These are phyloP conservation scores for Cyclaneusma minus DNA, from an alignment of 2,329 filamentous ascomycete species.

Conservation along the genomic window DNA sequence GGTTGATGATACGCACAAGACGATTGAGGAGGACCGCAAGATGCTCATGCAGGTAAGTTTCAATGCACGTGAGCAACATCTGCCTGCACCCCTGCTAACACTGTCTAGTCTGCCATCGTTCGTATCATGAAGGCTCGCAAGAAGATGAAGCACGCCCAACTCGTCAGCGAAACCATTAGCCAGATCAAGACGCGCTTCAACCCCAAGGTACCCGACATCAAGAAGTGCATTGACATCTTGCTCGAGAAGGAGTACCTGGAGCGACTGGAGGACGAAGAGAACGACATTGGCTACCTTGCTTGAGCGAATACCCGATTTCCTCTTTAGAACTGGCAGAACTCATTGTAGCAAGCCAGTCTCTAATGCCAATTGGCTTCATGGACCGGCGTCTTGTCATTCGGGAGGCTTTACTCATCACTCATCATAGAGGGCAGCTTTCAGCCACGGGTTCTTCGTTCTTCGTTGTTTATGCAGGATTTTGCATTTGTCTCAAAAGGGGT, in stretches of 20 bases:
- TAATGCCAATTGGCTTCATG: no score
- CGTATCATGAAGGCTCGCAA: slow-evolving; percentile 99
- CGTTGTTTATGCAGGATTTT: no score
- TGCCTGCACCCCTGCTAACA: slow-evolving; percentile 3
- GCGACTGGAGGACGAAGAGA: slow-evolving; percentile 83
- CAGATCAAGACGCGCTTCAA: slow-evolving; percentile 90
- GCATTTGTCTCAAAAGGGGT: no score
- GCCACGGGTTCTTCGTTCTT: no score
- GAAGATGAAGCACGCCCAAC: slow-evolving; percentile 92
- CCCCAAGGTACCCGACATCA: slow-evolving; percentile 89
- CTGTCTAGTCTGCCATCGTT: slow-evolving; percentile 76
- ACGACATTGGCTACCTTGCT: slow-evolving; percentile 87
- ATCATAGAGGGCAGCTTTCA: no score
- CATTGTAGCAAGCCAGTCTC: no score
- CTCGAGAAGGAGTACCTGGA: slow-evolving; percentile 99
- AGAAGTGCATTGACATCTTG: slow-evolving; percentile 97
- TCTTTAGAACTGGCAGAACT: no score
- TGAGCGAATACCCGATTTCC: slow-evolving; percentile 26
- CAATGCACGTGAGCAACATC: slow-evolving; percentile 1
- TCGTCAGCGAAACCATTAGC: slow-evolving; percentile 88
- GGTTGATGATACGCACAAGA: slow-evolving; percentile 96
- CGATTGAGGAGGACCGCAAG: slow-evolving; percentile 95
- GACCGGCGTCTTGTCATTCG: no score
- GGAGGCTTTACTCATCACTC: no score
- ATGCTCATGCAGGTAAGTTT: slow-evolving; percentile 79